Conservation (phyloP, 345 rosid genomes). For the Corchorus capsularis region DNA sequence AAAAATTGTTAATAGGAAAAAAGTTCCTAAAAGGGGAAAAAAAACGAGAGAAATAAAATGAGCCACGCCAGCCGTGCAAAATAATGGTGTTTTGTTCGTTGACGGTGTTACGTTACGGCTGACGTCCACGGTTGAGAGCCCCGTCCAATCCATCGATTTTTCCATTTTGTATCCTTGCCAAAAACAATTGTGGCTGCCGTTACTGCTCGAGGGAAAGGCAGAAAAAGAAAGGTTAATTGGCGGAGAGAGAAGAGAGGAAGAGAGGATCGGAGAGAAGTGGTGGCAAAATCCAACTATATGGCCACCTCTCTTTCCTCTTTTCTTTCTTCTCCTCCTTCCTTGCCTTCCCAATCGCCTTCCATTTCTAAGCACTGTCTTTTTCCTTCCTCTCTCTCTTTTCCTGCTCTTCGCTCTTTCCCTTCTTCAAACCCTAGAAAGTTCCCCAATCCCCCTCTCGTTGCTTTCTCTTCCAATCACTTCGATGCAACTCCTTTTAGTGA, state of each 20-base stretch:
- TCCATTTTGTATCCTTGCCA: background rate
- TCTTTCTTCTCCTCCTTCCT: constrained; percentile 31
- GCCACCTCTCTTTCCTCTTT: constrained; percentile 31
- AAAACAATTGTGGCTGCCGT: constrained; percentile 14
- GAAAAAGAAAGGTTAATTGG: background rate
- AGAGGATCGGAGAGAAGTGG: constrained; percentile 24
- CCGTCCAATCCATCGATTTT: background rate
- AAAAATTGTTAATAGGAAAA: no score
- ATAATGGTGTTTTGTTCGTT: background rate
- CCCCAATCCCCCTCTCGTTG: constrained; percentile 27
- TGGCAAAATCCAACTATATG: constrained; percentile 28
- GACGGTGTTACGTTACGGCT: constrained; percentile 1
- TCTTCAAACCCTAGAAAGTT: constrained; percentile 29
- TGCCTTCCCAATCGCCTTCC: constrained; percentile 16
- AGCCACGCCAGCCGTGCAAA: constrained; percentile 6
- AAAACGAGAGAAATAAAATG: background rate
- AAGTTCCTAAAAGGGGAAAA: background rate
- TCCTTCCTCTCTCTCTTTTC: constrained; percentile 25
- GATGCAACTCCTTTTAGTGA: constrained; percentile 53
- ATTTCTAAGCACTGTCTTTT: constrained; percentile 10
- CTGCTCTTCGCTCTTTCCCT: constrained; percentile 17
- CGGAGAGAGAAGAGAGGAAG: constrained; percentile 11
- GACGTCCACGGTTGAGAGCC: background rate
- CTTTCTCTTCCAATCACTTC: constrained; percentile 37
- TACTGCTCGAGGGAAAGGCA: background rate